Evolutionary conservation across 345 rosid genomes (phyloP).

Genomic region (Eucalyptus sp.): DNA sequence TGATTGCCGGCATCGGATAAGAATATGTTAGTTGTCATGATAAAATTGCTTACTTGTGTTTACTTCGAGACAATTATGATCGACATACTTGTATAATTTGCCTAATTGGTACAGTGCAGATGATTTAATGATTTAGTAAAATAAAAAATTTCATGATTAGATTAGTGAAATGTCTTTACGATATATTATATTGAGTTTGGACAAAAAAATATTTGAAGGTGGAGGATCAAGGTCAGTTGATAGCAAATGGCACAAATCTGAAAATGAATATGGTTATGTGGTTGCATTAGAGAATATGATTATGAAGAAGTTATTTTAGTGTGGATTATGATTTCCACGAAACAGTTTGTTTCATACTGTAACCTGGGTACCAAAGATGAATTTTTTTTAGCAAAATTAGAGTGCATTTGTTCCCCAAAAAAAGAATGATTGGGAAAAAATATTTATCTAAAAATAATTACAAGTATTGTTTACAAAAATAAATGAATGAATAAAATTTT

Average conservation of each 20-base stretch:
- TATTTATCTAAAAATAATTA: not conserved
- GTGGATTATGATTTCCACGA: not conserved
- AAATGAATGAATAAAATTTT: not conserved
- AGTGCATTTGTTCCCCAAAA: not conserved
- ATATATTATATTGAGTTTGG: not conserved
- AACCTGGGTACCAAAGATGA: not conserved
- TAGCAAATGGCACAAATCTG: not conserved
- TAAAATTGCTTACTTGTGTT: not conserved
- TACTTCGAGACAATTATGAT: not conserved
- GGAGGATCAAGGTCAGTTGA: not conserved
- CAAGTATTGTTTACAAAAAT: not conserved
- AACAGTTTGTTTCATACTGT: not conserved
- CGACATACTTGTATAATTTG: not conserved
- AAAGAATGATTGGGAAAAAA: not conserved
- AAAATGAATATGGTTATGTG: not conserved
- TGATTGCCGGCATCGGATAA: not conserved
- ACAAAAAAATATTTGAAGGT: not conserved
- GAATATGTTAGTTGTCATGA: not conserved
- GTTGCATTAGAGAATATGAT: not conserved
- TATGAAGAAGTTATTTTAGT: not conserved
- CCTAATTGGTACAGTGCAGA: not conserved
- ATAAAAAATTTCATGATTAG: not conserved
- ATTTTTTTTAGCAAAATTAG: not conserved
- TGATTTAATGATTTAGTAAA: not conserved
- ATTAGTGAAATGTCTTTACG: not conserved